Conservation (phyloP, 2,329 filamentous ascomycete genomes). For the Akanthomyces muscarius region DNA sequence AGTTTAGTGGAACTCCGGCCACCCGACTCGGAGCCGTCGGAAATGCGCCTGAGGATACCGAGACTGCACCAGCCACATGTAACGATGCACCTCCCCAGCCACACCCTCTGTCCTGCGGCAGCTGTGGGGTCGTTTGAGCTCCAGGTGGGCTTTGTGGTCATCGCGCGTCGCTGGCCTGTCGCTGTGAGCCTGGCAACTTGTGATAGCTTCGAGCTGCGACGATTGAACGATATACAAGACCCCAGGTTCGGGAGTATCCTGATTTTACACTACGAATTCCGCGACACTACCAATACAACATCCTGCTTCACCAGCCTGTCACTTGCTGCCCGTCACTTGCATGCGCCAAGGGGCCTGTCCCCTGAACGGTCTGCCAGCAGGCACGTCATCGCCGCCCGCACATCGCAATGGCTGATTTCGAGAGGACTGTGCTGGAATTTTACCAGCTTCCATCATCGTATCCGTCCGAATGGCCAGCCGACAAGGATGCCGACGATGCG, state of each 20-base stretch:
- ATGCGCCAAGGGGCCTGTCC: neutral
- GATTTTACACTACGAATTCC: too few species aligned
- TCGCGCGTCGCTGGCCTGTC: neutral
- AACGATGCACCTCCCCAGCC: conserved; percentile 15
- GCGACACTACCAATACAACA: neutral
- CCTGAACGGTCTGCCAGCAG: conserved; percentile 14
- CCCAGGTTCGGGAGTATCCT: too few species aligned
- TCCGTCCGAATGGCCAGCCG: conserved; percentile 80
- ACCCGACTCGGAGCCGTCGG: conserved; percentile 30
- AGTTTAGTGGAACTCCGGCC: conserved; percentile 21
- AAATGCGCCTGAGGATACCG: conserved; percentile 22
- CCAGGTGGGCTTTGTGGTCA: conserved; percentile 12
- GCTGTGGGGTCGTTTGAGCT: conserved; percentile 13
- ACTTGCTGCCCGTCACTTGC: neutral
- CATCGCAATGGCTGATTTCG: conserved; percentile 61
- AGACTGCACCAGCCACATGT: conserved; percentile 19
- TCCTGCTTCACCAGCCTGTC: neutral
- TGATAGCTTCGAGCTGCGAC: conserved; percentile 5
- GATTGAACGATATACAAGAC: neutral
- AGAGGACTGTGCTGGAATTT: conserved; percentile 77
- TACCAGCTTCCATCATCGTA: conserved; percentile 79
- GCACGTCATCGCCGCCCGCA: conserved; percentile 9
- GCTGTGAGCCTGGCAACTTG: neutral
- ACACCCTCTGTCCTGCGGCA: conserved; percentile 1
- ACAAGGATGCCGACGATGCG: conserved; percentile 67